These are phyloP conservation scores for Amauroascus niger DNA, from an alignment of 2,329 filamentous ascomycete species.

Conservation along the genomic window DNA sequence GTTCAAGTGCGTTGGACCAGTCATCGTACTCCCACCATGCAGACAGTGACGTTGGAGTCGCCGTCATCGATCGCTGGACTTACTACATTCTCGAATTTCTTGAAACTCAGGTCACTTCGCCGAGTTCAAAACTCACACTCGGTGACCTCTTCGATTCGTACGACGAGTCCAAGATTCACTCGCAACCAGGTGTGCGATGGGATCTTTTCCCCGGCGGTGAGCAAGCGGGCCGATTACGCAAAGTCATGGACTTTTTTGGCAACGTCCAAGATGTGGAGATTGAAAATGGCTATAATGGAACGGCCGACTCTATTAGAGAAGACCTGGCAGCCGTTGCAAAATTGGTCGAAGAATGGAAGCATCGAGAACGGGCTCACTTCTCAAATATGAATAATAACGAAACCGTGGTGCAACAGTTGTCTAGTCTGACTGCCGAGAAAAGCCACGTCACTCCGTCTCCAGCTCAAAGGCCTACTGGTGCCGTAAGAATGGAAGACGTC, in stretches of 20 bases:
- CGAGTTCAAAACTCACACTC: slow-evolving; percentile 77
- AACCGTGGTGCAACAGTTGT: slow-evolving; percentile 9
- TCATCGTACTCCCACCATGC: slow-evolving; percentile 96
- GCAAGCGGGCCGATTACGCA: slow-evolving; percentile 61
- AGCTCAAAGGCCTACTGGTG: slow-evolving; percentile 11
- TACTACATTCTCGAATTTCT: slow-evolving; percentile 98
- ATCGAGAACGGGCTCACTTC: slow-evolving; percentile 29
- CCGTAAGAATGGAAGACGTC: slow-evolving; percentile 20
- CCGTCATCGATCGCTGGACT: slow-evolving; percentile 96
- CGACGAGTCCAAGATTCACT: slow-evolving; percentile 89
- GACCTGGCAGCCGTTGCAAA: slow-evolving; percentile 65
- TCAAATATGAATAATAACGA: slow-evolving; percentile 15
- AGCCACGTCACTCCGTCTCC: neutral
- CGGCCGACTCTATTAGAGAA: slow-evolving; percentile 47
- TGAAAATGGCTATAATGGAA: slow-evolving; percentile 43
- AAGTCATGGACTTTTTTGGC: slow-evolving; percentile 95
- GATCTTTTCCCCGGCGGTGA: slow-evolving; percentile 88
- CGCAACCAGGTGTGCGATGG: slow-evolving; percentile 81
- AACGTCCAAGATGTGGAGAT: slow-evolving; percentile 97
- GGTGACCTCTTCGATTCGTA: slow-evolving; percentile 95
- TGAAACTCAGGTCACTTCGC: slow-evolving; percentile 77
- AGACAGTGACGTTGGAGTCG: slow-evolving; percentile 94
- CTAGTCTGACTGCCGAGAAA: neutral
- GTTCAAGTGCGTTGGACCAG: slow-evolving; percentile 91
- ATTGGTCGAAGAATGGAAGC: slow-evolving; percentile 46